Evolutionary conservation across 2,329 filamentous ascomycete species (phyloP), one percentile per base, ranked within the genome.

Genomic region (Aspergillus persii): DNA sequence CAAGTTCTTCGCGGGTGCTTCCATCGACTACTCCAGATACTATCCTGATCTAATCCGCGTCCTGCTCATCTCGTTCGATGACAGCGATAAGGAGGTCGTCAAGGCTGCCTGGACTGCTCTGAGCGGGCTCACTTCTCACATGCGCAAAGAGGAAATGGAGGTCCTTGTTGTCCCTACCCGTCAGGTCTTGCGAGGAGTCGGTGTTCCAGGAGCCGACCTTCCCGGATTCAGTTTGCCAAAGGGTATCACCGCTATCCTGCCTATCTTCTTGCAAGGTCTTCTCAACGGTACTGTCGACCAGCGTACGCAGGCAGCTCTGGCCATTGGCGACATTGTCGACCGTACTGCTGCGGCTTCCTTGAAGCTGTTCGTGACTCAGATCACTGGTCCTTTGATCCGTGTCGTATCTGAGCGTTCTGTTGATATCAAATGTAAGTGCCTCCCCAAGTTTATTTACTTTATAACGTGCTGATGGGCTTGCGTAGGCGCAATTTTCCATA

Each of bases 71-170:
- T 93, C 92, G 0, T 99, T 99, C 71, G 92, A 95, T 69, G 95
- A 99, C 69, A 78, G 86, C 55, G 95, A 98, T 70, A 77, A 78
- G 61, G 87, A 89, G 26, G 94, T 98, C 3, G 89, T 98, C 69
- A 96, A 96, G 80, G 85, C 91, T 49, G 87, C 94, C 26, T 98
- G 93, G 93, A 83, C 86, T 56, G 94, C 93, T 5, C 84, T 99
- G 60, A 92, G 81, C 67, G 90, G 91, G 59, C 89, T 99, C 67
- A 97, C 93, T 50, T 93, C 93, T 74, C 89, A 87, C 68, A 84
- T 99, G 62, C 89, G 89, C 72, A 99, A 99, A 76, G 96, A 99
- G 73, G 94, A 98, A 77, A 98, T 99, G 95, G 96, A 99, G 72
- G 87, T 89, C 0, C 83, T 99, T 50, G 92, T 96, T 18, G 81